Evolutionary conservation across 768 basidiomycete genomes (phyloP).

Genomic region (Chalciporus pseudorubinellus): DNA sequence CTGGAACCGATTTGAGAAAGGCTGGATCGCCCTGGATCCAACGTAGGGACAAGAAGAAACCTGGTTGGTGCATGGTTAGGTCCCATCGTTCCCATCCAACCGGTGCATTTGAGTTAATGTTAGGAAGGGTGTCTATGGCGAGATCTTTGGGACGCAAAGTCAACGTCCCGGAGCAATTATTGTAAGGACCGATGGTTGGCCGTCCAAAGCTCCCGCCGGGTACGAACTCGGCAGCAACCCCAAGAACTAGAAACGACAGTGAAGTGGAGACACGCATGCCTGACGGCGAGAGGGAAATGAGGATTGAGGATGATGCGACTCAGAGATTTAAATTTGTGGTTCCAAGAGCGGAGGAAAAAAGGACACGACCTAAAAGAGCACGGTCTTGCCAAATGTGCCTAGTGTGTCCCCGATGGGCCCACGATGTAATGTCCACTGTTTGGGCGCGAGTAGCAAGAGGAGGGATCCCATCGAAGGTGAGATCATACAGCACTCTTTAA

Average conservation of each 20-base stretch:
- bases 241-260: background rate
- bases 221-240: background rate
- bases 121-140: constrained; percentile 12
- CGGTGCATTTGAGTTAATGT: constrained; percentile 4
- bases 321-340: too few species aligned
- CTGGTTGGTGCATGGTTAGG: constrained; percentile 10
- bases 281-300: too few species aligned
- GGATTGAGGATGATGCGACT: too few species aligned
- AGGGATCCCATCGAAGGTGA: too few species aligned
- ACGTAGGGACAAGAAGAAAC: constrained; percentile 10
- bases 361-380: too few species aligned
- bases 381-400: too few species aligned
- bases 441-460: too few species aligned
- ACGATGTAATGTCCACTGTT: too few species aligned
- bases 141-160: constrained; percentile 2
- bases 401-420: too few species aligned
- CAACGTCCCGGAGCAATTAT: constrained; percentile 15
- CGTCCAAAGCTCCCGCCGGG: background rate
- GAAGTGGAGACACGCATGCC: background rate
- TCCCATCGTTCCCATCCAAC: constrained; percentile 12
- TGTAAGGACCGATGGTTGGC: constrained; percentile 13
- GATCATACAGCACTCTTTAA: too few species aligned
- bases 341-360: too few species aligned
- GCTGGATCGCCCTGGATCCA: constrained; percentile 14
- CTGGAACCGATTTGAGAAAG: constrained; percentile 1